These are phyloP conservation scores for Athelia psychrophila DNA, from an alignment of 1,284 basidiomycete genomes.

Conservation along the genomic window DNA sequence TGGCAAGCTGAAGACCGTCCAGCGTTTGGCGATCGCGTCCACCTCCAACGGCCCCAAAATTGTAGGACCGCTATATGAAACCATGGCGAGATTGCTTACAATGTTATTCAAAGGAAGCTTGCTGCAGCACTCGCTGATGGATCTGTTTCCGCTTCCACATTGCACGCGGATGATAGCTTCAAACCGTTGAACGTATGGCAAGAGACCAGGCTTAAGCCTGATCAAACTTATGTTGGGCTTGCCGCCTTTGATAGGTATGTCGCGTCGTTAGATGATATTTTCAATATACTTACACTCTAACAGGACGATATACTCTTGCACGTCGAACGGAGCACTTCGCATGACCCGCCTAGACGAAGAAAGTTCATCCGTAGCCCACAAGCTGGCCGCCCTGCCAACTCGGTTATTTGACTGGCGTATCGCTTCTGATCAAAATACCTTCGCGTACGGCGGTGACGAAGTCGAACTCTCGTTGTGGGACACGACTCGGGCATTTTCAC, in stretches of 20 bases:
- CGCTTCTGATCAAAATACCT: constrained; percentile 47
- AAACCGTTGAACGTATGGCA: constrained; percentile 50
- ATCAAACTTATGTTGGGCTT: constrained; percentile 61
- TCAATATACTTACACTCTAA: neutral
- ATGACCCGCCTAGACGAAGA: constrained; percentile 33
- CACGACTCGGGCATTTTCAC: constrained; percentile 62
- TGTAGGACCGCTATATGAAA: constrained; percentile 21
- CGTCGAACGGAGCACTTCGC: constrained; percentile 69
- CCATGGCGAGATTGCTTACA: neutral
- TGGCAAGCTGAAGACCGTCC: constrained; percentile 36
- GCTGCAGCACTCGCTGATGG: constrained; percentile 63
- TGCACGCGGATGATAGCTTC: constrained; percentile 39
- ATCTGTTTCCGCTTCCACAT: constrained; percentile 36
- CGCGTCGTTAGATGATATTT: neutral
- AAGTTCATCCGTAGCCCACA: constrained; percentile 15
- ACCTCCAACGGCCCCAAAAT: constrained; percentile 22
- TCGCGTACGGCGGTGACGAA: constrained; percentile 86
- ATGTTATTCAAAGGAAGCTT: constrained; percentile 48
- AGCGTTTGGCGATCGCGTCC: constrained; percentile 32
- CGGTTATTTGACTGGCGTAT: constrained; percentile 67
- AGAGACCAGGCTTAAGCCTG: constrained; percentile 53
- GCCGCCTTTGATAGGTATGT: constrained; percentile 42
- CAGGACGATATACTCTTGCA: constrained; percentile 63
- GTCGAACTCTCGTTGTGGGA: constrained; percentile 86
- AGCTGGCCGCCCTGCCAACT: constrained; percentile 50